These are phyloP conservation scores for Pichia terricola DNA, from an alignment of 1,139 yeast species.

Conservation along the genomic window DNA sequence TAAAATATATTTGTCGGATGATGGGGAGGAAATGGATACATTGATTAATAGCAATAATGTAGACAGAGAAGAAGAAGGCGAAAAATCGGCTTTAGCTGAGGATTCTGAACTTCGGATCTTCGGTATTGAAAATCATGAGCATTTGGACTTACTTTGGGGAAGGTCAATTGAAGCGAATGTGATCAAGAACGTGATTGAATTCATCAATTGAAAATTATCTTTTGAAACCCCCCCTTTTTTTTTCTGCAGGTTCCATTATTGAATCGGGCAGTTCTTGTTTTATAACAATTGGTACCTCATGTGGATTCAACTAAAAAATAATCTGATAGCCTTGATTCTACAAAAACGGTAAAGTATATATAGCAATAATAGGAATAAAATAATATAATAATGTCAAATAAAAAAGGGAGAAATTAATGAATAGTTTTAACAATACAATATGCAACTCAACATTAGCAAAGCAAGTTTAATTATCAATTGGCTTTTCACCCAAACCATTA, in stretches of 20 bases:
- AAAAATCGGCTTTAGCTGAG: background rate
- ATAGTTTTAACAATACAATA: too few relatives aligned
- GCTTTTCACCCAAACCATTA: conserved; percentile 41
- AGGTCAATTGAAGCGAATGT: conserved; percentile 48
- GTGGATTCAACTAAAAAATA: too few relatives aligned
- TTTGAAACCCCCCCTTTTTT: too few relatives aligned
- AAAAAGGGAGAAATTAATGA: too few relatives aligned
- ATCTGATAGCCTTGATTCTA: too few relatives aligned
- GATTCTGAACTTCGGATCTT: conserved; percentile 18
- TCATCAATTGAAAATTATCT: conserved; percentile 16
- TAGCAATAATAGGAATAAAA: too few relatives aligned
- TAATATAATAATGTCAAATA: too few relatives aligned
- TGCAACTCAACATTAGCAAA: too few relatives aligned
- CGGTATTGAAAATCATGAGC: conserved; percentile 61
- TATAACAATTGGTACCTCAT: too few relatives aligned
- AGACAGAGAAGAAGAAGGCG: background rate
- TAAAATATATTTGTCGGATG: background rate
- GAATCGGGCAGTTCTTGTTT: too few relatives aligned
- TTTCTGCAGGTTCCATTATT: too few relatives aligned
- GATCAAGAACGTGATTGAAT: conserved; percentile 41
- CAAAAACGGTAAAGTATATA: too few relatives aligned
- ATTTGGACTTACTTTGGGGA: conserved; percentile 88
- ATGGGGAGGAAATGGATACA: conserved; percentile 1
- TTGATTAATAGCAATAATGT: background rate
- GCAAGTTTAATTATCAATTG: conserved; percentile 9